A percentile compares a stretch with the other conserved stretches of the same genome.
Evolutionary conservation across 805 yeast species (phyloP).

Genomic region (Zygosaccharomyces bailii): DNA sequence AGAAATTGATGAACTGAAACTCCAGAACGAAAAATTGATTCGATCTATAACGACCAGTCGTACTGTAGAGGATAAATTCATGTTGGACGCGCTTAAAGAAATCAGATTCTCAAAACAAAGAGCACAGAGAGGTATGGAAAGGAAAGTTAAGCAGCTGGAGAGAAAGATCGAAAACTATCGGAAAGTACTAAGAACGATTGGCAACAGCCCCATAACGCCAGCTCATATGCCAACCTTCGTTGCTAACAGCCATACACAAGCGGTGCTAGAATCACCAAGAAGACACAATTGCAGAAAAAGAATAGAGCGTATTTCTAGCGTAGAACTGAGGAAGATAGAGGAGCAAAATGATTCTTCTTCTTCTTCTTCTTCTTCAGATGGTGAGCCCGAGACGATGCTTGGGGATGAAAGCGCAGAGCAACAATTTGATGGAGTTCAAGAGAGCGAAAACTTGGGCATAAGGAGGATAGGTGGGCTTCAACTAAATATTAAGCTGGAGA

Average conservation of each 20-base stretch:
- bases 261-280: slow-evolving; percentile 2
- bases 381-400: slow-evolving; percentile 17
- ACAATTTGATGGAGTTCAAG: background rate
- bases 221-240: background rate
- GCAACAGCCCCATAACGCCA: slow-evolving; percentile 10
- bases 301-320: slow-evolving; percentile 27
- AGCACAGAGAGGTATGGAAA: slow-evolving; percentile 22
- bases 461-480: slow-evolving; percentile 24
- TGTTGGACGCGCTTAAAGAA: slow-evolving; percentile 21
- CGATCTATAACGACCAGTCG: slow-evolving; percentile 29
- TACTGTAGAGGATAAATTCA: slow-evolving; percentile 27
- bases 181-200: slow-evolving; percentile 24
- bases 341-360: slow-evolving; percentile 26
- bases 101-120: slow-evolving; percentile 12
- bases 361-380: slow-evolving; percentile 22
- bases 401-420: slow-evolving; percentile 14
- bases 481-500: slow-evolving; percentile 23
- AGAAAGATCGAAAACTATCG: slow-evolving; percentile 31
- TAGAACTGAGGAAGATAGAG: slow-evolving; percentile 27
- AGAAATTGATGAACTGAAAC: slow-evolving; percentile 33
- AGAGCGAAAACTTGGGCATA: slow-evolving; percentile 6
- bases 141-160: slow-evolving; percentile 31
- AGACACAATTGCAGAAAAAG: slow-evolving; percentile 15
- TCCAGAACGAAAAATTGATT: slow-evolving; percentile 35
- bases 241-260: background rate